phyloP scores from a whole-genome alignment of 2,329 filamentous ascomycete species.

The Uncinocarpus reesii region DNA sequence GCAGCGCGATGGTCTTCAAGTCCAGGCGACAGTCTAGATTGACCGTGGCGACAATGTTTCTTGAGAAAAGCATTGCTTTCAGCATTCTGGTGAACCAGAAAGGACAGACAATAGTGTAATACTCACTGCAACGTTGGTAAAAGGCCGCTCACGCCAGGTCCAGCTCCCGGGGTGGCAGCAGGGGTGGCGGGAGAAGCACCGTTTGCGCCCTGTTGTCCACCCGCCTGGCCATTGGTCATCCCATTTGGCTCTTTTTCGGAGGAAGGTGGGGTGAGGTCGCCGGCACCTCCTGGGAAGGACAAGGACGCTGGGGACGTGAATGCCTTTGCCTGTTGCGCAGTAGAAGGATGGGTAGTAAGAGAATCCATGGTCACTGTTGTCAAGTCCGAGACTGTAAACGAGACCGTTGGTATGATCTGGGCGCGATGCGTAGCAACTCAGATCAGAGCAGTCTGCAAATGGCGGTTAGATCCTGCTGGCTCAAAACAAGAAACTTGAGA shows the following conservation, averaged over 20 bases:
- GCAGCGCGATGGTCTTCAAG: slow-evolving; percentile 95
- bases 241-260: slow-evolving; percentile 54
- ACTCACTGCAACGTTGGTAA: slow-evolving; percentile 96
- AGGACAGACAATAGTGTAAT: slow-evolving; percentile 40
- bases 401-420: too few species aligned
- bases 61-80: slow-evolving; percentile 40
- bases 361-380: slow-evolving; percentile 58
- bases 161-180: slow-evolving; percentile 78
- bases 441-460: slow-evolving; percentile 22
- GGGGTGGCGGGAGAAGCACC: slow-evolving; percentile 84
- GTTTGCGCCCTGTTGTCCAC: slow-evolving; percentile 49
- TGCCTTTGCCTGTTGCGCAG: slow-evolving; percentile 84
- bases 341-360: slow-evolving; percentile 83
- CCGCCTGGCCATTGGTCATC: slow-evolving; percentile 35
- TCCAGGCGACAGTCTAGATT: slow-evolving; percentile 96
- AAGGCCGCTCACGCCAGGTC: slow-evolving; percentile 73
- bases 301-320: slow-evolving; percentile 88
- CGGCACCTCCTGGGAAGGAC: slow-evolving; percentile 76
- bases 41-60: slow-evolving; percentile 98
- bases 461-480: neutral
- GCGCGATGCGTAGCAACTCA: neutral
- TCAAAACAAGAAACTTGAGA: neutral
- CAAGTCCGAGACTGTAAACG: neutral
- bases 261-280: slow-evolving; percentile 70
- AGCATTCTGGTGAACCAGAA: slow-evolving; percentile 41